These are phyloP conservation scores for Pugionium cornutum DNA, from an alignment of 345 rosid species.

Conservation along the genomic window DNA sequence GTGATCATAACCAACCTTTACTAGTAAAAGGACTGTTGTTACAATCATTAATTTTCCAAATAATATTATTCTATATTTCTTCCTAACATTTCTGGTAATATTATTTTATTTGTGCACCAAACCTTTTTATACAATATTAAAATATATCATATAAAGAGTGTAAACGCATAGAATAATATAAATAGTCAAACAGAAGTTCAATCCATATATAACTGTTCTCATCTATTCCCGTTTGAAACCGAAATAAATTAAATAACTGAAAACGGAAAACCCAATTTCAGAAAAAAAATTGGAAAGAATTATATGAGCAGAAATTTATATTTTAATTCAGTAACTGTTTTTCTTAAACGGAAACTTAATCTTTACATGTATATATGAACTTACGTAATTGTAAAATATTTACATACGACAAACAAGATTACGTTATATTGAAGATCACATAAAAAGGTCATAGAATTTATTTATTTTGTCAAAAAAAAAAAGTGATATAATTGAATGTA, in stretches of 20 bases:
- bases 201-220: not conserved
- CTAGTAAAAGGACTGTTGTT: constrained; percentile 33
- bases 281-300: not conserved
- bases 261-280: not conserved
- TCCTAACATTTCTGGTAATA: constrained; percentile 28
- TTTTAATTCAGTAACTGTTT: not conserved
- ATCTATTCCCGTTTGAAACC: not conserved
- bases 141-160: constrained; percentile 11
- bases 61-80: not conserved
- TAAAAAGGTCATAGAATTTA: not conserved
- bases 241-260: not conserved
- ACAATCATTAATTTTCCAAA: constrained; percentile 32
- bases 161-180: not conserved
- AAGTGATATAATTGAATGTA: not conserved
- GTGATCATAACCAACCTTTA: constrained; percentile 40
- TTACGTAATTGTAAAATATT: not conserved
- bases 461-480: too few relatives aligned
- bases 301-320: not conserved
- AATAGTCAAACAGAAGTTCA: not conserved
- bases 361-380: not conserved
- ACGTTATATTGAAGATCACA: not conserved
- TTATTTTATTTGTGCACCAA: constrained; percentile 23
- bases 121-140: constrained; percentile 14
- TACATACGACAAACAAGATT: not conserved
- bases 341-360: not conserved